A percentile compares a stretch with the other conserved stretches of the same genome.
Conservation (phyloP, 2,329 filamentous ascomycete species). For the Myriosclerotinia duriaeana region DNA sequence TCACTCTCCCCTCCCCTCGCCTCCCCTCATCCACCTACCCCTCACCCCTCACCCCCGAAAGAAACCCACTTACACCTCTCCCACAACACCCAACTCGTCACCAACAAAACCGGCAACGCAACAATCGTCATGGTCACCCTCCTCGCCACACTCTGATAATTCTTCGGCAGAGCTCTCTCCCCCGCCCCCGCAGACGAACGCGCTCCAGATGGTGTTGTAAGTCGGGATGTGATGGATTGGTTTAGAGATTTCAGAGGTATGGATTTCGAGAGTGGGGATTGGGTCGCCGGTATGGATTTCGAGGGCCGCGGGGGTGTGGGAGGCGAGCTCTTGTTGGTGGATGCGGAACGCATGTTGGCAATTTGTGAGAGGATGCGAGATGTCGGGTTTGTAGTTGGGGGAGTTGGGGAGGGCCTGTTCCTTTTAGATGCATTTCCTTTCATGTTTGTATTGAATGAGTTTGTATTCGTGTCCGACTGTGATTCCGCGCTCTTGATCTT, state of each 20-base stretch:
- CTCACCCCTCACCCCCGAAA: neutral
- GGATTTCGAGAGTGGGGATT: constrained; percentile 20
- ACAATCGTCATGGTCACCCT: constrained; percentile 39
- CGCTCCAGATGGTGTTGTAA: constrained; percentile 36
- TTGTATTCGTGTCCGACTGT: neutral
- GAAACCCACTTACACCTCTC: constrained; percentile 35
- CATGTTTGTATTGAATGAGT: neutral
- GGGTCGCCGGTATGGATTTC: constrained; percentile 1
- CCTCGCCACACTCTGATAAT: constrained; percentile 37
- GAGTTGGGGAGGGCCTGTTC: neutral
- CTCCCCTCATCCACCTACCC: neutral
- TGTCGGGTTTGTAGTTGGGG: neutral
- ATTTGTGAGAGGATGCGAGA: neutral
- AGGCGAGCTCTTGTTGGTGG: neutral
- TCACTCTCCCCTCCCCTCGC: neutral
- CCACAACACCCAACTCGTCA: constrained; percentile 41
- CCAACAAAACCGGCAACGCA: constrained; percentile 39
- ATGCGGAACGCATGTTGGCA: neutral
- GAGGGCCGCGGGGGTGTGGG: neutral
- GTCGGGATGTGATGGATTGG: constrained; percentile 37
- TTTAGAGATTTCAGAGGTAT: constrained; percentile 37
- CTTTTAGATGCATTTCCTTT: neutral
- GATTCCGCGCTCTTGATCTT: neutral
- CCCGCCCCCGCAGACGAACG: constrained; percentile 26
- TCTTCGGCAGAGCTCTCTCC: constrained; percentile 30